These are phyloP conservation scores for Venustampulla echinocandica DNA, from an alignment of 495 filamentous ascomycete species.

Conservation along the genomic window DNA sequence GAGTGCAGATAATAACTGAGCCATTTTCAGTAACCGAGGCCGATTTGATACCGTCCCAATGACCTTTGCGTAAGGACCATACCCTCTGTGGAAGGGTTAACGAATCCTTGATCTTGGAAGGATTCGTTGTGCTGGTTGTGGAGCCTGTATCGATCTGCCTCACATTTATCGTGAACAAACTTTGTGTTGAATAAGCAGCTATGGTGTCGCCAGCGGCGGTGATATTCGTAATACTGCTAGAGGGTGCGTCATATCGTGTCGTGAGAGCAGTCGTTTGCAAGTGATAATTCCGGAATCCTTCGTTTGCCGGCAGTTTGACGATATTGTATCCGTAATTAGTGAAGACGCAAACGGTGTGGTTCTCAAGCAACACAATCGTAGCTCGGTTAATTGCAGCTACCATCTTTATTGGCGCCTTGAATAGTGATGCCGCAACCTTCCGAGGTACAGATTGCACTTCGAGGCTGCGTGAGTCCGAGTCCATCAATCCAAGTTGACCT, in stretches of 20 bases:
- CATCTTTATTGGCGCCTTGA: slow-evolving; percentile 65
- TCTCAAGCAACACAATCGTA: slow-evolving; percentile 76
- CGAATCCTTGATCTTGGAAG: slow-evolving; percentile 64
- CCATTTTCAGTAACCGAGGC: slow-evolving; percentile 87
- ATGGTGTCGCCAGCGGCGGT: slow-evolving; percentile 82
- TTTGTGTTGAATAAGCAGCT: slow-evolving; percentile 71
- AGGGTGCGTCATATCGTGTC: slow-evolving; percentile 51
- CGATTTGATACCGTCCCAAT: slow-evolving; percentile 76
- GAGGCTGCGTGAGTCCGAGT: slow-evolving; percentile 86
- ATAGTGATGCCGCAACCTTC: slow-evolving; percentile 79
- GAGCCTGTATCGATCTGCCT: slow-evolving; percentile 50
- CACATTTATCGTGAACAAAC: slow-evolving; percentile 72
- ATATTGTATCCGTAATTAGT: slow-evolving; percentile 88
- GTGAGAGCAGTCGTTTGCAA: slow-evolving; percentile 45
- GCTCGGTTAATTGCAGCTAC: slow-evolving; percentile 87
- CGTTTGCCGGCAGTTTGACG: slow-evolving; percentile 64
- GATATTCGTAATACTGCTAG: slow-evolving; percentile 64
- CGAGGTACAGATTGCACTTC: slow-evolving; percentile 73
- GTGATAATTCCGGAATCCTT: slow-evolving; percentile 57
- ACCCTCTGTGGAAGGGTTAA: slow-evolving; percentile 66
- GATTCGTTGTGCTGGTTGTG: slow-evolving; percentile 75
- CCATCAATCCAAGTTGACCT: slow-evolving; percentile 87
- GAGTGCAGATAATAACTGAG: slow-evolving; percentile 87
- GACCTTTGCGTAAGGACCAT: slow-evolving; percentile 71
- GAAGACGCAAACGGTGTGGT: slow-evolving; percentile 84